phyloP scores from a whole-genome alignment of 2,329 filamentous ascomycete species.

The Phialophora expanda region DNA sequence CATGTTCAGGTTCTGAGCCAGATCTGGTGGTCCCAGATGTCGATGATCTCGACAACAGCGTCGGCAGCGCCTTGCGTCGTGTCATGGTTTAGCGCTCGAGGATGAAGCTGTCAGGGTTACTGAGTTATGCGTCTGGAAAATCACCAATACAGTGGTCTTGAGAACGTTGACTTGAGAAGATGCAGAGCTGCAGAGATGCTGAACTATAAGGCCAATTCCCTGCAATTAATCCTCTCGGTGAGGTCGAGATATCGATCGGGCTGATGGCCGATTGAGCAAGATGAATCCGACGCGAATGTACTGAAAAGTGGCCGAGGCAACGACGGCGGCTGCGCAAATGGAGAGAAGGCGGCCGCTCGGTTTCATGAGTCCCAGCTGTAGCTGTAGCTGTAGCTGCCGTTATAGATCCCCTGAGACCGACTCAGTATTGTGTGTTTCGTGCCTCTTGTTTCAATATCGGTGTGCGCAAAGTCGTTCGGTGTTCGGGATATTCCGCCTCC shows the following conservation, averaged over 20 bases:
- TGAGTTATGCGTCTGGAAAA: neutral
- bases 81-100: conserved; percentile 20
- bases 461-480: neutral
- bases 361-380: neutral
- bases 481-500: neutral
- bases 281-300: conserved; percentile 20
- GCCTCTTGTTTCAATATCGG: neutral
- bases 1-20: neutral
- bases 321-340: conserved; percentile 25
- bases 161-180: neutral
- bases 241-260: neutral
- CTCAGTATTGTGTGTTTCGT: neutral
- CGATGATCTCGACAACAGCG: neutral
- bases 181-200: neutral
- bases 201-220: too few species aligned
- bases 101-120: neutral
- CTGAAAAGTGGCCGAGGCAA: conserved; percentile 25
- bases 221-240: neutral
- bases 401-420: neutral
- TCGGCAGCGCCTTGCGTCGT: conserved; percentile 18
- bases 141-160: neutral
- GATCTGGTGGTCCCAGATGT: neutral
- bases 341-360: conserved; percentile 11
- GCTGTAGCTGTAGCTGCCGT: neutral
- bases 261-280: conserved; percentile 4